phyloP scores from a whole-genome alignment of 1,284 basidiomycete species.

The Fomes fomentarius region DNA sequence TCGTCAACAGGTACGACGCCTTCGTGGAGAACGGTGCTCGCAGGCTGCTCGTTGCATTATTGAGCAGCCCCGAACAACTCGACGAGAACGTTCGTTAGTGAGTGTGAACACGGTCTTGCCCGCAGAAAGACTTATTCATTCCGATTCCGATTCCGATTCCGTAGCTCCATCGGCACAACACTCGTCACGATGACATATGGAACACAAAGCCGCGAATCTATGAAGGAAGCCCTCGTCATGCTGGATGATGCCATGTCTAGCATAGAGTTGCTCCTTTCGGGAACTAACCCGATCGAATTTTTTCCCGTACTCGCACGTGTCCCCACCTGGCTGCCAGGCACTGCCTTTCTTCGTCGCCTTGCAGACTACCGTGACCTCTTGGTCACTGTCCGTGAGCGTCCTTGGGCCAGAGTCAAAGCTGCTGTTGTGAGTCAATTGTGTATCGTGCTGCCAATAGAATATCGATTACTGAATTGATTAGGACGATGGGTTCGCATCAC shows the following conservation, averaged over 20 bases:
- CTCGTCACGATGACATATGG: constrained; percentile 1
- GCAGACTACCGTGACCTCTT: neutral
- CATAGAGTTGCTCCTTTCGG: constrained; percentile 1
- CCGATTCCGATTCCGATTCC: too few relatives aligned
- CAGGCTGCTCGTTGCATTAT: too few relatives aligned
- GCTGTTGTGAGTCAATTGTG: neutral
- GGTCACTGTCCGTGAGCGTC: neutral
- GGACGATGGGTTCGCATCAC: too few relatives aligned
- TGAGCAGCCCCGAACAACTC: too few relatives aligned
- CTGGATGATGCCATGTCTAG: constrained; percentile 2
- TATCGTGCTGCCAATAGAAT: too few relatives aligned
- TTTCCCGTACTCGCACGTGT: constrained; percentile 23
- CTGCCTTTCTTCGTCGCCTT: constrained; percentile 8
- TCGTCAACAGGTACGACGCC: neutral
- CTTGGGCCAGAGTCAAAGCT: neutral
- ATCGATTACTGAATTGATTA: too few relatives aligned
- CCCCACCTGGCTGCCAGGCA: constrained; percentile 29
- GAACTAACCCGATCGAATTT: constrained; percentile 9
- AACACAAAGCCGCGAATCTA: neutral
- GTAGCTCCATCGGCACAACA: constrained; percentile 1
- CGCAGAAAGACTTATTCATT: too few relatives aligned
- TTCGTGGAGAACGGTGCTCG: too few relatives aligned
- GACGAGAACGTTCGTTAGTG: too few relatives aligned
- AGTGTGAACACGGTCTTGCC: too few relatives aligned
- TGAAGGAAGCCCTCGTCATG: neutral